Conservation (phyloP, 129 eudicot species). For the Artemisia argyi region DNA sequence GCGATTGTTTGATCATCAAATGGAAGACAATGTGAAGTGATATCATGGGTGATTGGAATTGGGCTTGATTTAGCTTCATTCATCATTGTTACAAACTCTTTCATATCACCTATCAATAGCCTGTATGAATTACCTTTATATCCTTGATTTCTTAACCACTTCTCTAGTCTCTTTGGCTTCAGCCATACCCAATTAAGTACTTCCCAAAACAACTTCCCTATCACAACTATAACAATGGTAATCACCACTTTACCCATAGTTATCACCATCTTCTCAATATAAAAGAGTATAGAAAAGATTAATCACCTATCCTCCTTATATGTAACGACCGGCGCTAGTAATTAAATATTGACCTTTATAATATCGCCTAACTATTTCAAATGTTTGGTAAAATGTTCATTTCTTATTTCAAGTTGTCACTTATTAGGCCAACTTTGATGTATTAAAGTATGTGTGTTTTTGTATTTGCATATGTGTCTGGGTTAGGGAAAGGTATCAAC, state of each 20-base stretch:
- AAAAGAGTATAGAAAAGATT: too few species aligned
- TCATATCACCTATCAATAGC: constrained; percentile 34
- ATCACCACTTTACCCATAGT: not conserved
- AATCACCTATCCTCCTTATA: too few species aligned
- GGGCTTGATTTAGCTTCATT: constrained; percentile 27
- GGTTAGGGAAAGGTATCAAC: too few species aligned
- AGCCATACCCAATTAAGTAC: constrained; percentile 42
- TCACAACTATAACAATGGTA: constrained; percentile 8
- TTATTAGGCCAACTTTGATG: too few species aligned
- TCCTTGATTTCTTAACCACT: constrained; percentile 33
- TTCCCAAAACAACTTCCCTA: constrained; percentile 20
- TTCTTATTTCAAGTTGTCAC: too few species aligned
- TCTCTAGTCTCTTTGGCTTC: constrained; percentile 39
- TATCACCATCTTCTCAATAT: not conserved
- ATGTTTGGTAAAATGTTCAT: too few species aligned
- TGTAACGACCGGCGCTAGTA: too few species aligned
- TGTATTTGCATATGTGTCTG: too few species aligned
- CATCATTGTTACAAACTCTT: constrained; percentile 8
- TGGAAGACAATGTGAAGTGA: constrained; percentile 29
- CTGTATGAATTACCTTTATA: constrained; percentile 34
- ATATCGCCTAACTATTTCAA: not conserved
- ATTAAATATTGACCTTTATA: not conserved
- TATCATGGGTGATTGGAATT: constrained; percentile 30
- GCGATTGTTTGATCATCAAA: constrained; percentile 13
- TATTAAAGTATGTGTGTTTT: too few species aligned